phyloP scores from a whole-genome alignment of 1,139 yeast species.

The Yamadazyma dendronema region DNA sequence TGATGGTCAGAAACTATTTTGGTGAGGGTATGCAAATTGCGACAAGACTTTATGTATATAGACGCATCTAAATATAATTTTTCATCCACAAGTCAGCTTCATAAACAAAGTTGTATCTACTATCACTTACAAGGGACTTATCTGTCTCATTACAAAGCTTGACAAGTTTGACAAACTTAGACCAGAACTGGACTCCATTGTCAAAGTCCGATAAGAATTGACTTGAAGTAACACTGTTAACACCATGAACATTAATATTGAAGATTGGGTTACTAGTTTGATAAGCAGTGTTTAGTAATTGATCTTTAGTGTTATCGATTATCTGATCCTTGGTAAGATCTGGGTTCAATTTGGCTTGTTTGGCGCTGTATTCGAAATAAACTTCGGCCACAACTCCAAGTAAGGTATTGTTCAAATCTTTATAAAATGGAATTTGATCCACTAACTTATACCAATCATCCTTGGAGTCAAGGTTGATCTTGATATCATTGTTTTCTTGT shows the following conservation, averaged over 20 bases:
- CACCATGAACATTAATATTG: slow-evolving; percentile 44
- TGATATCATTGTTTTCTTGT: slow-evolving; percentile 49
- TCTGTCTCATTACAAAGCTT: slow-evolving; percentile 35
- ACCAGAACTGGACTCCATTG: slow-evolving; percentile 40
- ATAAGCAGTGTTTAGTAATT: slow-evolving; percentile 37
- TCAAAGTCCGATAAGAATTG: slow-evolving; percentile 43
- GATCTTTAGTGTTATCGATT: slow-evolving; percentile 30
- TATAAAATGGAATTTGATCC: slow-evolving; percentile 59
- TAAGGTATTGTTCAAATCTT: slow-evolving; percentile 42
- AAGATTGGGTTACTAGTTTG: slow-evolving; percentile 40
- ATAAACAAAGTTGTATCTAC: slow-evolving; percentile 30
- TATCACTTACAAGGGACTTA: slow-evolving; percentile 31
- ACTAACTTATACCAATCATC: slow-evolving; percentile 60
- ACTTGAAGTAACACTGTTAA: slow-evolving; percentile 35
- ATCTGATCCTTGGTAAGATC: slow-evolving; percentile 26
- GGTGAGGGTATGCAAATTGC: too few species aligned
- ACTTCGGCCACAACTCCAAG: slow-evolving; percentile 46
- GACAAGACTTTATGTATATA: too few species aligned
- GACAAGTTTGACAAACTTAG: slow-evolving; percentile 39
- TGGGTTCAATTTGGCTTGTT: slow-evolving; percentile 25
- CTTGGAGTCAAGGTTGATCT: slow-evolving; percentile 35
- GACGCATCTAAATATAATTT: slow-evolving; percentile 18
- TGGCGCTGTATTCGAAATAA: slow-evolving; percentile 38
- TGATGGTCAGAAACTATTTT: too few species aligned
- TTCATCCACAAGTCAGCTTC: slow-evolving; percentile 46